Evolutionary conservation across 2,329 filamentous ascomycete species (phyloP), one percentile per base, ranked within the genome.

Genomic region (Cercospora janseana): DNA sequence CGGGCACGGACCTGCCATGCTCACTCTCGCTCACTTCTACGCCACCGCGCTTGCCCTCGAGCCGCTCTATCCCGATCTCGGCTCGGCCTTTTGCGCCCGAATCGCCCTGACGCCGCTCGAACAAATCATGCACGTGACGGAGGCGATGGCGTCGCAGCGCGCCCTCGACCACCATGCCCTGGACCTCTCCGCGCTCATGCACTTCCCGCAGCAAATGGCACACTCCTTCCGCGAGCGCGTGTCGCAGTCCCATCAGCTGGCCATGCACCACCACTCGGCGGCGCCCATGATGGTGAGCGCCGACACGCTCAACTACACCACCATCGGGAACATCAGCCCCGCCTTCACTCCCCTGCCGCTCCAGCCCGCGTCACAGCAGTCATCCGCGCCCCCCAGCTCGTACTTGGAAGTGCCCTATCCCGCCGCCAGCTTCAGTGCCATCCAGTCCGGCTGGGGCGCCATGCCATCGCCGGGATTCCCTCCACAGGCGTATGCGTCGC

Each of bases 1-100:
- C 43, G 81, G 82, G 27, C 89, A 92, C 58, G 80, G 87, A 18
- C 87, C 82, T 52, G 86, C 89, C 1, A 77, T 96, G 59, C 78
- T 95, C 45, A 84, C 94, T 55, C 83, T 97, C 47, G 87, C 90
- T 8, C 88, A 97, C 66, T 89, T 95, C 69, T 97, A 95, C 72
- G 91, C 88, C 0, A 83, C 90, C 13, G 90, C 89, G 3, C 77
- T 97, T 52, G 82, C 89, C 29, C 81, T 97, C 71, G 91, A 96
- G 71, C 88, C 89, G 12, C 79, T 96, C 54, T 96, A 95, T 68
- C 90, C 91, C 2, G 89, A 94, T 67, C 86, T 96, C 60, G 91
- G 90, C 38, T 86, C 89, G 15, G 86, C 89, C 41, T 95, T 96
- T 69, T 90, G 72, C 46, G 70, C 72, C 3, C 68, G 70, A 51